A percentile compares a stretch with the other conserved stretches of the same genome.
Conservation (phyloP, 2,329 filamentous ascomycete genomes). For the Alternaria panax region DNA sequence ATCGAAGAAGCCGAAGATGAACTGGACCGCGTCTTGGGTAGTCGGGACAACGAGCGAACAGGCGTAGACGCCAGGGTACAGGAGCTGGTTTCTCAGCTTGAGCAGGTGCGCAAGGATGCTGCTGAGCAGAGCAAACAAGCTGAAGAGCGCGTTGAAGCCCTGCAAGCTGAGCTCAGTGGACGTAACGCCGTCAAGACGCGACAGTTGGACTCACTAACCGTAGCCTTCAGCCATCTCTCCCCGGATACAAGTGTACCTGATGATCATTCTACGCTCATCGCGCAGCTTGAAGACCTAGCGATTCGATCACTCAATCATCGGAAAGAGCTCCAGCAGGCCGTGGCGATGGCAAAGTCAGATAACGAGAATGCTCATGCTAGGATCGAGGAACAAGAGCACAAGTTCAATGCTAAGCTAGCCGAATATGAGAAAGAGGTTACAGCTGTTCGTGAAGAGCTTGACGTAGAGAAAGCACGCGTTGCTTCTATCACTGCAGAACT, state of each 20-base stretch:
- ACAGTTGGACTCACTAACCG: constrained; percentile 37
- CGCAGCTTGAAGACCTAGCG: constrained; percentile 56
- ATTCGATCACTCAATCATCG: constrained; percentile 53
- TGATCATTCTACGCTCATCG: constrained; percentile 49
- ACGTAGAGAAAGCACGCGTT: constrained; percentile 57
- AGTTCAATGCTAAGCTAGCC: constrained; percentile 48
- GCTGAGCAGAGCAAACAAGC: constrained; percentile 59
- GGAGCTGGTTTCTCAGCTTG: constrained; percentile 74
- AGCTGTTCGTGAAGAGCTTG: constrained; percentile 53
- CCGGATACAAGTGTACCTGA: constrained; percentile 45
- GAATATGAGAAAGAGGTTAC: constrained; percentile 49
- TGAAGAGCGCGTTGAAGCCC: constrained; percentile 52
- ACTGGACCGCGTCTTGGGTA: constrained; percentile 82
- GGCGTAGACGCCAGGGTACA: constrained; percentile 73
- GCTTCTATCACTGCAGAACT: constrained; percentile 60
- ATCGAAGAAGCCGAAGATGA: constrained; percentile 93
- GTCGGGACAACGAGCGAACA: constrained; percentile 80
- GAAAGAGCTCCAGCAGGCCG: constrained; percentile 55
- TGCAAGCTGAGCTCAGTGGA: constrained; percentile 65
- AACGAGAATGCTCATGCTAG: constrained; percentile 52
- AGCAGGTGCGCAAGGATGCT: constrained; percentile 62
- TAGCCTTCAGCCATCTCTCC: constrained; percentile 51
- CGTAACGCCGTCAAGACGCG: constrained; percentile 54
- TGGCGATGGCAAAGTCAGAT: constrained; percentile 57
- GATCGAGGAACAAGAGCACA: constrained; percentile 51